Evolutionary conservation across 305 asterid genomes (phyloP), one percentile per base, ranked within the genome.

Genomic region (Fraxinus velutina): DNA sequence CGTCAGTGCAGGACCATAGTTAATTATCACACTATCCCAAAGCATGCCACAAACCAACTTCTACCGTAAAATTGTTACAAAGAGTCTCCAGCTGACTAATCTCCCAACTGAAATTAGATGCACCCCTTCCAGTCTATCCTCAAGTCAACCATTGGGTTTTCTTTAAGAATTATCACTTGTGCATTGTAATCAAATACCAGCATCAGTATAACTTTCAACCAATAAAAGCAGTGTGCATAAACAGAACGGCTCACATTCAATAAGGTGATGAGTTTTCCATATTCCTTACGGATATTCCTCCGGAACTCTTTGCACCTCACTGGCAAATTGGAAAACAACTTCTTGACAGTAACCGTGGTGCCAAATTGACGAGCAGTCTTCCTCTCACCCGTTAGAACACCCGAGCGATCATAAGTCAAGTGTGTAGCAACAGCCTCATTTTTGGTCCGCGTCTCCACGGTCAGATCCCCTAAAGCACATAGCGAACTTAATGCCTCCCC

Each of bases 401-500:
- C 99, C 7, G 88, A 83, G 70, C 50, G 91, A 75, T 96, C 94
- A 79, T 84, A 94, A 52, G 97, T 93, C 87, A 96, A 88, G 88
- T 96, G 98, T 0, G 98, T 89, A 0, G 98, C 99, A 29, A 96
- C 93, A 44, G 89, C 90, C 84, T 96, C 99, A 83, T 91, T 81
- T 80, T 86, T 81, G 0, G 99, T 94, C 75, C 94, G 91, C 4
- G 99, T 94, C 88, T 96, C 99, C 76, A 96, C 97, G 0, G 94
- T 90, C 80, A 96, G 86, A 73, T 94, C 97, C 82, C 97, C 99
- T 77, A 96, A 81, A 33, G 91, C 85, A 82, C 99, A 96, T 7
- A 96, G 86, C 19, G 99, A 91, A 83, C 98, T 96, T 94, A 96
- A 86, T 21, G 99, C 99, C 86, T 96, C 99, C 81, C 99, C 99